A percentile compares a stretch with the other conserved stretches of the same genome.
Evolutionary conservation across 2,329 filamentous ascomycete genomes (phyloP).

Genomic region (Zymoseptoria brevis): DNA sequence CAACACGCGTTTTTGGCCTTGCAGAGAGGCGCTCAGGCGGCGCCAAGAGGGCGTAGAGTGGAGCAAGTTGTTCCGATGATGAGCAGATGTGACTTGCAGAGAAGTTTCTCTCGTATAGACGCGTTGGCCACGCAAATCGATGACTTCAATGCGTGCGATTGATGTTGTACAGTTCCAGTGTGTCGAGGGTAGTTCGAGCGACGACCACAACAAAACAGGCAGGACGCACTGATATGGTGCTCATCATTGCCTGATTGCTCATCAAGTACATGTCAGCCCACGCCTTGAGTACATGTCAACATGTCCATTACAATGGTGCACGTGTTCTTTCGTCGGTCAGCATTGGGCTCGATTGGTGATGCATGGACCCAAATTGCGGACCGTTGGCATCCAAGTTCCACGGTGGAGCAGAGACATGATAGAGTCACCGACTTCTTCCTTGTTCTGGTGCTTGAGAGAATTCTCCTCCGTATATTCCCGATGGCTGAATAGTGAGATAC

Average conservation of each 20-base stretch:
- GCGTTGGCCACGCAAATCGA: not conserved
- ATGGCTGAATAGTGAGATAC: not conserved
- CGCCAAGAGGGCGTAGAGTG: not conserved
- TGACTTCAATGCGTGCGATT: not conserved
- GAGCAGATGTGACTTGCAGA: not conserved
- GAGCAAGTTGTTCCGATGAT: not conserved
- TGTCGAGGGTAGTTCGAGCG: not conserved
- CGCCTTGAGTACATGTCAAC: not conserved
- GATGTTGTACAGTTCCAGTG: not conserved
- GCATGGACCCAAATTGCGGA: not conserved
- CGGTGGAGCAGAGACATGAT: not conserved
- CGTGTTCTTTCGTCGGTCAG: not conserved
- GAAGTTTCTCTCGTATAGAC: not conserved
- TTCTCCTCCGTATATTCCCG: not conserved
- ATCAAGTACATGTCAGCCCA: not conserved
- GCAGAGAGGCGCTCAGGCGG: not conserved
- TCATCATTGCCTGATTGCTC: not conserved
- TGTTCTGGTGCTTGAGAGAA: not conserved
- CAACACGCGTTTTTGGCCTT: not conserved
- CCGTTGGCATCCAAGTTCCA: not conserved
- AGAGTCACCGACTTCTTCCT: not conserved
- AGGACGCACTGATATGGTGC: not conserved
- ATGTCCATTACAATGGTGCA: not conserved
- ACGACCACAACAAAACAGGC: too few relatives aligned
- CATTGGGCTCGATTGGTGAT: not conserved